Evolutionary conservation across 331 rosid genomes (phyloP), one percentile per base, ranked within the genome.

Genomic region (Prunus yedoensis): DNA sequence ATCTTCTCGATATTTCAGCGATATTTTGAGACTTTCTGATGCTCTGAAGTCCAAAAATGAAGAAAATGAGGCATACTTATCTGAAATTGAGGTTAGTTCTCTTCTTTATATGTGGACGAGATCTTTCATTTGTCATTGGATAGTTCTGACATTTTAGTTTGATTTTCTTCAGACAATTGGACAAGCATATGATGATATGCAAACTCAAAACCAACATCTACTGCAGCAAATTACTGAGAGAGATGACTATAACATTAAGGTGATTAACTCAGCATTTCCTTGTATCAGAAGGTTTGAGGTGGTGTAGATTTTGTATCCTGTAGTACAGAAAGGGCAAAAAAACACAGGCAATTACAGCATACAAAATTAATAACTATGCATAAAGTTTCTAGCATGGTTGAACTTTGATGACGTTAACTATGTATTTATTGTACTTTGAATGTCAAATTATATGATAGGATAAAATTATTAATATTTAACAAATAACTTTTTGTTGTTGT

Each of bases 181-280:
- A 68, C 98, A 95, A 82, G 97, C 97, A 47, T 95, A 95, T 72
- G 99, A 90, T 72, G 99, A 90, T 75, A 95, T 89, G 98, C 99
- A 95, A 82, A 89, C 91, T 77, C 99, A 95, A 89, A 95, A 95
- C 80, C 99, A 95, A 80, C 99, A 95, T 78, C 85, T 95, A 53
- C 71, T 95, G 85, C 99, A 88, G 86, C 99, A 95, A 78, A 92
- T 92, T 76, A 92, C 99, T 13, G 99, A 95, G 87, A 87, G 98
- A 71, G 99, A 92, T 81, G 99, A 95, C 82, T 95, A 92, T 75
- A 95, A 95, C 83, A 92, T 95, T 73, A 95, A 92, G 99, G 99
- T 95, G 83, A 76, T 77, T 63, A 32, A 30, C 45, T 70, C 60
- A 5, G 17, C 10, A 14, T 56, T 50, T 47, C n/a, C 75, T 28